Conservation (phyloP, 768 basidiomycete species). For the Lyophyllum semitale region DNA sequence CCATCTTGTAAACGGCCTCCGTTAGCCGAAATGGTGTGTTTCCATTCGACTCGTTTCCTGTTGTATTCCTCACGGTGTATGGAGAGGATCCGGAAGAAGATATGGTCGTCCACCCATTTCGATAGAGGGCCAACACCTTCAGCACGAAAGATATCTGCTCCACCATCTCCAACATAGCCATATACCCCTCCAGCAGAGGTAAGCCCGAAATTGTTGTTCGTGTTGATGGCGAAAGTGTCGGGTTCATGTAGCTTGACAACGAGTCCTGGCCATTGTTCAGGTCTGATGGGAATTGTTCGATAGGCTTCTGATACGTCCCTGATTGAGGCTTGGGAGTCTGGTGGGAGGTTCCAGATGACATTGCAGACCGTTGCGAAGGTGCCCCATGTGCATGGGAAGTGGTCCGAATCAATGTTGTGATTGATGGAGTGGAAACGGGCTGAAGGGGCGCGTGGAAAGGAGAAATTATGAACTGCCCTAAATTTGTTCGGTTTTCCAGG, state of each 20-base stretch:
- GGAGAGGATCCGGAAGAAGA: conserved; percentile 23
- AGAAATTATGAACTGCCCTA: conserved; percentile 39
- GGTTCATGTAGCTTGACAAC: conserved; percentile 21
- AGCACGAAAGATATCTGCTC: conserved; percentile 20
- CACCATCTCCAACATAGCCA: conserved; percentile 22
- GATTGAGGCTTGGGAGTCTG: conserved; percentile 35
- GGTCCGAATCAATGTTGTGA: conserved; percentile 26
- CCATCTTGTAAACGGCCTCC: conserved; percentile 1
- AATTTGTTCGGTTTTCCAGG: conserved; percentile 30
- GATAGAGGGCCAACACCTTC: conserved; percentile 23
- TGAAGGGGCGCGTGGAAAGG: conserved; percentile 21
- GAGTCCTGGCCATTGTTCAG: conserved; percentile 34
- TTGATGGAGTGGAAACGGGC: conserved; percentile 30
- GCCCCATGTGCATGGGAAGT: conserved; percentile 45
- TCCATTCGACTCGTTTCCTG: not conserved
- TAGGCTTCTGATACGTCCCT: conserved; percentile 43
- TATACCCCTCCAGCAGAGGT: conserved; percentile 19
- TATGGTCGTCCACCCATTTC: conserved; percentile 31
- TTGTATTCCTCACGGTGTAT: not conserved
- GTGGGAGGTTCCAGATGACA: conserved; percentile 34
- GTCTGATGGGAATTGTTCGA: conserved; percentile 26
- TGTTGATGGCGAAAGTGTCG: conserved; percentile 23
- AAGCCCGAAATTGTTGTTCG: conserved; percentile 23
- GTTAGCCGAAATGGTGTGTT: conserved; percentile 1
- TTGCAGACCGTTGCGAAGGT: conserved; percentile 35